Conservation (phyloP, 2,329 filamentous ascomycete genomes). For the Trichoderma sp. region DNA sequence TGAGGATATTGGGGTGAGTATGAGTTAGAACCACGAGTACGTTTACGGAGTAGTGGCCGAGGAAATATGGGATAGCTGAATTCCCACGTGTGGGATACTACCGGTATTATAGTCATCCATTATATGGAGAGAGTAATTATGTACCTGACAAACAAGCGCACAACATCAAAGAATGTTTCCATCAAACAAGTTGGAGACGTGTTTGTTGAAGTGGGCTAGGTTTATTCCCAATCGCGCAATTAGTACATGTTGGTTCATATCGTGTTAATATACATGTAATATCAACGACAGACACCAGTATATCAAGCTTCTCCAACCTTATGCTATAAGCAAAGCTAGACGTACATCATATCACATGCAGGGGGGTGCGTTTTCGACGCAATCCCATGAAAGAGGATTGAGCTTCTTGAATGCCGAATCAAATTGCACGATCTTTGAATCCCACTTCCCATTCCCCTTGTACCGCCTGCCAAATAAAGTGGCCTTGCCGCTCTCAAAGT, state of each 20-base stretch:
- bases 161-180: not conserved
- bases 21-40: not conserved
- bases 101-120: too few relatives aligned
- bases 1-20: not conserved
- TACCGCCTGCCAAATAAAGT: conserved; percentile 5
- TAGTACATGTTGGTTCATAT: not conserved
- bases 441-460: not conserved
- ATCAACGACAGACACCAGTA: not conserved
- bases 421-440: conserved; percentile 1
- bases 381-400: not conserved
- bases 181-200: not conserved
- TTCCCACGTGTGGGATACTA: not conserved
- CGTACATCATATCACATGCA: not conserved
- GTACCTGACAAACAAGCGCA: not conserved
- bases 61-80: not conserved
- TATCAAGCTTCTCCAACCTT: not conserved
- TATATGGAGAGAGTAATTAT: not conserved
- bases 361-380: not conserved
- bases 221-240: not conserved
- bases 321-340: not conserved
- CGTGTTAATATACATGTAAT: not conserved
- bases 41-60: not conserved
- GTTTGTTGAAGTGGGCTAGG: not conserved
- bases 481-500: not conserved
- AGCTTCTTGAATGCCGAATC: not conserved